Conservation (phyloP, 805 yeast genomes). For the Candida morakotiae region DNA sequence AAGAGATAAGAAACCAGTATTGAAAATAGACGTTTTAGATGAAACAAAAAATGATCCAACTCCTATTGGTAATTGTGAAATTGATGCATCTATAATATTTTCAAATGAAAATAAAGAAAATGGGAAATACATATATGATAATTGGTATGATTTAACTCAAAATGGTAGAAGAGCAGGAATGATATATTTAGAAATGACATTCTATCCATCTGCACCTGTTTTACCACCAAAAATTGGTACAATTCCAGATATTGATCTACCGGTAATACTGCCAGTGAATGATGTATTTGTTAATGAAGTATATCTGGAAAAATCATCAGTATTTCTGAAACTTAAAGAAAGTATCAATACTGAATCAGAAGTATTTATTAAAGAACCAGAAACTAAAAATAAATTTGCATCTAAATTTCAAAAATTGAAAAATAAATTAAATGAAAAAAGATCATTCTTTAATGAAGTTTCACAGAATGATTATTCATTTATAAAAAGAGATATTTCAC, state of each 20-base stretch:
- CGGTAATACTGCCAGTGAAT: slow-evolving; percentile 10
- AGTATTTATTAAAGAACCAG: slow-evolving; percentile 11
- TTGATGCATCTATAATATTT: slow-evolving; percentile 70
- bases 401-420: slow-evolving; percentile 29
- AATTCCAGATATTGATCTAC: slow-evolving; percentile 7
- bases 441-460: slow-evolving; percentile 21
- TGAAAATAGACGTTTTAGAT: slow-evolving; percentile 76
- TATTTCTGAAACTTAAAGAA: slow-evolving; percentile 10
- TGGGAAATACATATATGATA: slow-evolving; percentile 71
- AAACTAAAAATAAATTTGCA: slow-evolving; percentile 17
- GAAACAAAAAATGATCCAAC: slow-evolving; percentile 85
- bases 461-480: not conserved
- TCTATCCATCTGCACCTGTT: slow-evolving; percentile 59
- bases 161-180: slow-evolving; percentile 81
- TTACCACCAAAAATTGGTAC: slow-evolving; percentile 38
- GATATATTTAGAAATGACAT: slow-evolving; percentile 87
- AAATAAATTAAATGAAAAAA: slow-evolving; percentile 29
- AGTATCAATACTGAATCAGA: slow-evolving; percentile 7
- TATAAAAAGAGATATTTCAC: slow-evolving; percentile 14
- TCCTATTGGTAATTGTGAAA: slow-evolving; percentile 75
- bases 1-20: slow-evolving; percentile 55
- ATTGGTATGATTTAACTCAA: slow-evolving; percentile 72
- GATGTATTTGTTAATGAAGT: slow-evolving; percentile 19
- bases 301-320: slow-evolving; percentile 11
- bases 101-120: slow-evolving; percentile 45